Evolutionary conservation across 176 grass and related monocot genomes (phyloP).

Genomic region (Carex myosuroides): DNA sequence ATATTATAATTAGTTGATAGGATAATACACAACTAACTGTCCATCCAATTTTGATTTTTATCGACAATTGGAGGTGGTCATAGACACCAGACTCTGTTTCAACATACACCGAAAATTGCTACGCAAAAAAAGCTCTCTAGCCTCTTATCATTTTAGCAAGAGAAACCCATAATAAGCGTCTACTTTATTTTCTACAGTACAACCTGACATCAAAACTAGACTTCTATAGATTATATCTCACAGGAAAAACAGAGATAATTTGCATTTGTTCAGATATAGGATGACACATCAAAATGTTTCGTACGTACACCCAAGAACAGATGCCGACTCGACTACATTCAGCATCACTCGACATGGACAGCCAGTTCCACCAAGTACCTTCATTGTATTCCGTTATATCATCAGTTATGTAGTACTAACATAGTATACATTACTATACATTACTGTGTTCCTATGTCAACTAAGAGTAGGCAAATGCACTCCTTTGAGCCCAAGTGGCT

Average conservation of each 20-base stretch:
- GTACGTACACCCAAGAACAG: slow-evolving; percentile 39
- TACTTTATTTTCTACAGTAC: slow-evolving; percentile 20
- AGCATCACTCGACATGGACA: slow-evolving; percentile 3
- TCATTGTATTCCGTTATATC: background rate
- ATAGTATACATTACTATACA: background rate
- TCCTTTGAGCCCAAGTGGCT: too few species aligned
- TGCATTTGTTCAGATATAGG: slow-evolving; percentile 42
- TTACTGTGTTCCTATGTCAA: background rate
- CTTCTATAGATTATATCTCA: slow-evolving; percentile 3
- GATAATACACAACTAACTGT: background rate
- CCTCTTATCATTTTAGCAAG: slow-evolving; percentile 27
- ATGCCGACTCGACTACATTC: slow-evolving; percentile 32
- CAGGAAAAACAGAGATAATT: slow-evolving; percentile 31
- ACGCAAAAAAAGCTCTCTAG: slow-evolving; percentile 30
- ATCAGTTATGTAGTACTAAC: background rate
- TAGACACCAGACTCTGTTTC: slow-evolving; percentile 4
- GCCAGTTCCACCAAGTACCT: slow-evolving; percentile 22
- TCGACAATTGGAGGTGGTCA: background rate
- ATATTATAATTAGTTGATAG: background rate
- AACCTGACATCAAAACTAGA: slow-evolving; percentile 6
- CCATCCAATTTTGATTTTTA: background rate
- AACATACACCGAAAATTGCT: background rate
- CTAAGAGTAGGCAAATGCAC: background rate
- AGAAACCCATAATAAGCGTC: slow-evolving; percentile 35
- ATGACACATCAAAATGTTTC: slow-evolving; percentile 62